Evolutionary conservation across 2,329 filamentous ascomycete species (phyloP).

Genomic region (Colletotrichum musae): DNA sequence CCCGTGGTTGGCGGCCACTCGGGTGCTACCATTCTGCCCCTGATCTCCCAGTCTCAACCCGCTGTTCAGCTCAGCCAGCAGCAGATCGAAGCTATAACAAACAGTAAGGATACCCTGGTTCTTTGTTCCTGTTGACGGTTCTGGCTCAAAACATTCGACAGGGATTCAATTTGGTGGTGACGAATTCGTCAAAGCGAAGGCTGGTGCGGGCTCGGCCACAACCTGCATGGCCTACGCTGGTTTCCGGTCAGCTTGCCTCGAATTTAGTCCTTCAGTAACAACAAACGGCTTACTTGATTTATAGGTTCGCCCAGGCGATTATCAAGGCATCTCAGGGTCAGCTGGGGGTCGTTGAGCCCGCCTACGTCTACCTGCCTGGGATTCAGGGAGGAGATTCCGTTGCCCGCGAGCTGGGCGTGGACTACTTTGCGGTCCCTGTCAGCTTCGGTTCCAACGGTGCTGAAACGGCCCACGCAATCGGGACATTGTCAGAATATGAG

Average conservation of each 20-base stretch:
- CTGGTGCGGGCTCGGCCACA: slow-evolving; percentile 85
- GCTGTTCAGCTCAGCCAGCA: slow-evolving; percentile 71
- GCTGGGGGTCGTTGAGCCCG: slow-evolving; percentile 76
- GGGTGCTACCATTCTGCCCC: slow-evolving; percentile 82
- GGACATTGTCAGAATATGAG: slow-evolving; percentile 10
- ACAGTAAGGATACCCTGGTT: slow-evolving; percentile 52
- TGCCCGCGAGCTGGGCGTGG: slow-evolving; percentile 72
- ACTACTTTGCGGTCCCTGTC: slow-evolving; percentile 56
- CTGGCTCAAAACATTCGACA: not conserved
- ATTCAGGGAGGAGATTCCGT: slow-evolving; percentile 76
- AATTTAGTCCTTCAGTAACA: too few relatives aligned
- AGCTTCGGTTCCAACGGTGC: slow-evolving; percentile 6
- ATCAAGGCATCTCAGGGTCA: slow-evolving; percentile 80
- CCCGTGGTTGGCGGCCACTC: slow-evolving; percentile 84
- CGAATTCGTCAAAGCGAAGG: slow-evolving; percentile 90
- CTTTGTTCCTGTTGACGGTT: too few relatives aligned
- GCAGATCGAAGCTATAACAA: slow-evolving; percentile 68
- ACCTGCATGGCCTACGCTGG: slow-evolving; percentile 85
- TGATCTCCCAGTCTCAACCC: slow-evolving; percentile 80
- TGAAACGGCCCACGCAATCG: not conserved
- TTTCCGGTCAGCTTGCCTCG: slow-evolving; percentile 44
- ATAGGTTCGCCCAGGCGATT: slow-evolving; percentile 72
- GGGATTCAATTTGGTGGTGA: slow-evolving; percentile 84
- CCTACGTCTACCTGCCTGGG: slow-evolving; percentile 77
- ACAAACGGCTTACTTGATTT: too few relatives aligned